phyloP scores from a whole-genome alignment of 2,329 filamentous ascomycete species.

The Hymenoscyphus occultus region DNA sequence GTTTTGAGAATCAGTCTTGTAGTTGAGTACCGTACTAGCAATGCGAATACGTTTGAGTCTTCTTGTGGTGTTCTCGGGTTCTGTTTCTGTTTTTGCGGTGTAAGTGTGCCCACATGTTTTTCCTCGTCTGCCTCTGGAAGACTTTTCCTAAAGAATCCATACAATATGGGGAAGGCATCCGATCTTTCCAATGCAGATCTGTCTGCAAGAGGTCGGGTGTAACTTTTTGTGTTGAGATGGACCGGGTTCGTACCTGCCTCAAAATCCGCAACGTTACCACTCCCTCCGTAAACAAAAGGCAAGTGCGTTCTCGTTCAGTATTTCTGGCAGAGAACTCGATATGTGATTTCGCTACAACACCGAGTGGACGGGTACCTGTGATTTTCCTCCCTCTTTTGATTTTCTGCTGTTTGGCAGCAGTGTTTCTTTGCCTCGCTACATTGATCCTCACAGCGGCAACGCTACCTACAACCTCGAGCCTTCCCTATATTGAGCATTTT shows the following conservation, averaged over 20 bases:
- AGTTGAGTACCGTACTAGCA: neutral
- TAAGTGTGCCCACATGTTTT: neutral
- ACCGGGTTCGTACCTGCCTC: neutral
- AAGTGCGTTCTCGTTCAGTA: neutral
- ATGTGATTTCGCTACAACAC: neutral
- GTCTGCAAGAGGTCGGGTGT: neutral
- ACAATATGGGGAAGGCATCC: constrained; percentile 4
- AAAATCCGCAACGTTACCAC: constrained; percentile 4
- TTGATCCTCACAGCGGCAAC: neutral
- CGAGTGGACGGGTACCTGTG: neutral
- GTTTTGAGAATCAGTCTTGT: neutral
- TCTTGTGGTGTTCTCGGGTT: neutral
- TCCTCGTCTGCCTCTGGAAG: neutral
- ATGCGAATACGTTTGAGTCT: neutral
- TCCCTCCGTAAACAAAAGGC: neutral
- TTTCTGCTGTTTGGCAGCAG: neutral
- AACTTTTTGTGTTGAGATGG: constrained; percentile 2
- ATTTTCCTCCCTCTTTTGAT: neutral
- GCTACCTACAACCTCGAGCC: neutral
- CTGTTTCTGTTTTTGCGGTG: neutral
- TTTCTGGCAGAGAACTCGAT: neutral
- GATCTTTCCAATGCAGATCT: constrained; percentile 13
- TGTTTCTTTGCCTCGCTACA: neutral
- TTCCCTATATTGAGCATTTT: neutral
- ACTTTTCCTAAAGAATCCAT: neutral